Conservation (phyloP, 2,329 filamentous ascomycete species). For the Fusarium veterinarium region DNA sequence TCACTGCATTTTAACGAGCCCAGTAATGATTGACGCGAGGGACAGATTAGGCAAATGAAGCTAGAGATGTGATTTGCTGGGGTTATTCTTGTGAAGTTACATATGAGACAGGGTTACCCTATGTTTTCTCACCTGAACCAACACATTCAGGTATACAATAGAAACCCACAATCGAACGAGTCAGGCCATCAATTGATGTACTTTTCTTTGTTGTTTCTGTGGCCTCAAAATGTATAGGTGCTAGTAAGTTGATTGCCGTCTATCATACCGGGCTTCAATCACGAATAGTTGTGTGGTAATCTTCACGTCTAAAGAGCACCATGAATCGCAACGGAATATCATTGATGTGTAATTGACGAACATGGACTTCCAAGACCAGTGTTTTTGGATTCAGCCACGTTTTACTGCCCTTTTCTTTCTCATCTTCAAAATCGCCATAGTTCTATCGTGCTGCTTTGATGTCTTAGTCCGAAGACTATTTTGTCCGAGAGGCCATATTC, state of each 20-base stretch:
- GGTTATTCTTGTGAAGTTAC: not conserved
- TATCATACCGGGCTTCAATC: not conserved
- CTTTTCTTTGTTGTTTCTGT: not conserved
- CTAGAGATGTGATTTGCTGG: not conserved
- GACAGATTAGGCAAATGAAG: slow-evolving; percentile 1
- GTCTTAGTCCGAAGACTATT: not conserved
- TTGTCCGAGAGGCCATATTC: not conserved
- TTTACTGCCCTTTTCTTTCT: not conserved
- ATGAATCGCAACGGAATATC: not conserved
- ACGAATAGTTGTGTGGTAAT: rapidly evolving
- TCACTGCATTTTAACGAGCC: slow-evolving; percentile 1
- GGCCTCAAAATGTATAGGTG: rapidly evolving
- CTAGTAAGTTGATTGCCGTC: not conserved
- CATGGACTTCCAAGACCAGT: not conserved
- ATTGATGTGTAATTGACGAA: not conserved
- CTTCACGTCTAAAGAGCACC: rapidly evolving
- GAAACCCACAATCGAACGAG: not conserved
- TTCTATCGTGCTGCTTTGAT: too few species aligned
- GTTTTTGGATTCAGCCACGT: rapidly evolving
- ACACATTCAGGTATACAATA: not conserved
- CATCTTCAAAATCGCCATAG: rapidly evolving
- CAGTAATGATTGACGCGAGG: not conserved
- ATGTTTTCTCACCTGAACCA: not conserved
- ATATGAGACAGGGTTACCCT: slow-evolving; percentile 1
- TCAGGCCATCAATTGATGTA: not conserved